Evolutionary conservation across 2,329 filamentous ascomycete species (phyloP).

Genomic region (Colletotrichum musae): DNA sequence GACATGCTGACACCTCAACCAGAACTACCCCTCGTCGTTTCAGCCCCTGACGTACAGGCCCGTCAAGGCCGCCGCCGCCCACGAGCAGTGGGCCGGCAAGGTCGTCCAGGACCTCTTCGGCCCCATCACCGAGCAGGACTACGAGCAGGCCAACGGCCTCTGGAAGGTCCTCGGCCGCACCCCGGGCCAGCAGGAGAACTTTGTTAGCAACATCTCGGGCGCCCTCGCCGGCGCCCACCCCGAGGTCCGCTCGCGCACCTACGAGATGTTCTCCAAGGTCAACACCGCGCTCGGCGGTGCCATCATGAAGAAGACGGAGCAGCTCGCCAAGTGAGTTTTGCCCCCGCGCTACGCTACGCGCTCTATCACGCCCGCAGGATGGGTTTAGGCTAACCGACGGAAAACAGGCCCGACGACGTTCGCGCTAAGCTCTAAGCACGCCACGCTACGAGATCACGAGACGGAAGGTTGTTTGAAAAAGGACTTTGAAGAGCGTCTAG

Average conservation of each 20-base stretch:
- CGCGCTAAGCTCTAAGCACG: slow-evolving; percentile 34
- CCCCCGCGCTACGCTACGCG: no score
- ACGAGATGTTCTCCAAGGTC: slow-evolving; percentile 73
- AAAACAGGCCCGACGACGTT: slow-evolving; percentile 28
- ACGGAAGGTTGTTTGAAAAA: background rate
- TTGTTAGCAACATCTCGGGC: slow-evolving; percentile 70
- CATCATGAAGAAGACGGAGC: slow-evolving; percentile 68
- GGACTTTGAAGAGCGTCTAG: background rate
- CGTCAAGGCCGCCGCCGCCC: slow-evolving; percentile 56
- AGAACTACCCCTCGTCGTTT: slow-evolving; percentile 67
- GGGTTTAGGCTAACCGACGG: background rate
- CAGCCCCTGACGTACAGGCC: slow-evolving; percentile 60
- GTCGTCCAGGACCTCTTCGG: slow-evolving; percentile 61
- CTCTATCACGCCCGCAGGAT: no score
- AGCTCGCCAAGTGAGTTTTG: no score
- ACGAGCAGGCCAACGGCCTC: slow-evolving; percentile 62
- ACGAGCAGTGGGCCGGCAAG: slow-evolving; percentile 64
- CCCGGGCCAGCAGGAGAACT: slow-evolving; percentile 72
- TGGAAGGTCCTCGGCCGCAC: slow-evolving; percentile 65
- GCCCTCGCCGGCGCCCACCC: slow-evolving; percentile 68
- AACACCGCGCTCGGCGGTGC: slow-evolving; percentile 66
- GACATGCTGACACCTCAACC: background rate
- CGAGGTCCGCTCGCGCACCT: slow-evolving; percentile 70
- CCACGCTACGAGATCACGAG: background rate
- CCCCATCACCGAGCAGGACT: slow-evolving; percentile 64